Conservation (phyloP, 225 moss, liverwort and hornwort species). For the Climacium dendroides region DNA sequence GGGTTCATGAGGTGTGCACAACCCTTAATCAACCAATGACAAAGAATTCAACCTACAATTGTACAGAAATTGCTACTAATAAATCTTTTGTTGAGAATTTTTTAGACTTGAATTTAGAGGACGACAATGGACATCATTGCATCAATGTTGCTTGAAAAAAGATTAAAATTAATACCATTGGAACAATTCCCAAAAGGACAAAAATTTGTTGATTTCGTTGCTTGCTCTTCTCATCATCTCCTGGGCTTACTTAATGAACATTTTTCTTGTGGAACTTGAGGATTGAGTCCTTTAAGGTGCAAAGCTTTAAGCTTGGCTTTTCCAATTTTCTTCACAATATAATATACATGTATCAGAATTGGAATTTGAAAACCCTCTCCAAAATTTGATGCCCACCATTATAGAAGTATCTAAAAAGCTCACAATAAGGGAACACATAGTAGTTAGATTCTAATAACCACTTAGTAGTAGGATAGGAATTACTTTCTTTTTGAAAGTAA, state of each 20-base stretch:
- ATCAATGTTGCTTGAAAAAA: too few relatives aligned
- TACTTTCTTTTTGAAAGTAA: rapidly evolving
- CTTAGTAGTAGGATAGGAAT: too few relatives aligned
- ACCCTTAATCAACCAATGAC: too few relatives aligned
- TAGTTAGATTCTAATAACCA: neutral
- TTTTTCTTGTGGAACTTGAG: neutral
- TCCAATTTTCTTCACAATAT: rapidly evolving
- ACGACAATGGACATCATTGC: too few relatives aligned
- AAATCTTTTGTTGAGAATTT: too few relatives aligned
- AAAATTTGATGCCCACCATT: neutral
- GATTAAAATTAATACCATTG: too few relatives aligned
- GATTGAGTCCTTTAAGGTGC: neutral
- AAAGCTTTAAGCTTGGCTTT: neutral
- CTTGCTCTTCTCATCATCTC: neutral
- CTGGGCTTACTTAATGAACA: rapidly evolving
- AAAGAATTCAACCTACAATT: too few relatives aligned
- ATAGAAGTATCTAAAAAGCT: neutral
- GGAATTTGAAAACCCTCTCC: neutral
- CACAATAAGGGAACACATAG: rapidly evolving
- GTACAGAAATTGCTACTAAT: too few relatives aligned
- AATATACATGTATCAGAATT: rapidly evolving
- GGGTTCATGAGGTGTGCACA: too few relatives aligned
- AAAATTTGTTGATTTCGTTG: too few relatives aligned
- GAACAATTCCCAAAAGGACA: too few relatives aligned
- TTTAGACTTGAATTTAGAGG: neutral